A percentile compares a stretch with the other conserved stretches of the same genome.
Conservation (phyloP, 768 basidiomycete species). For the Kwoniella mangroviensis region DNA sequence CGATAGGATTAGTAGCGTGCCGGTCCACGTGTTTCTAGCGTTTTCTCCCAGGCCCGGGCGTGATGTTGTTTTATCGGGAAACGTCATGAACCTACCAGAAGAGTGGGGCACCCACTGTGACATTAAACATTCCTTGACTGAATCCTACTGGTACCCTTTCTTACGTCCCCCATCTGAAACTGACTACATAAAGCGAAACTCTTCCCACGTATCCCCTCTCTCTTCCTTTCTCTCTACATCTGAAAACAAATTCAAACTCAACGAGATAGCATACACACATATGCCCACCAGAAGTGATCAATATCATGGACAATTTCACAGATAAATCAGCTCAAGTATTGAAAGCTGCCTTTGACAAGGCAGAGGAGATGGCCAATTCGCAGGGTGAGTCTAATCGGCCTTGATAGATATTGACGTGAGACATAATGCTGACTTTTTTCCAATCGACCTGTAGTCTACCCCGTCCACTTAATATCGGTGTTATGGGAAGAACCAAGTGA, state of each 20-base stretch:
- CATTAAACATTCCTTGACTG: not conserved
- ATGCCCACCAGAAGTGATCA: constrained; percentile 53
- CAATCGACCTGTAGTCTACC: constrained; percentile 65
- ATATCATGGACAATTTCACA: constrained; percentile 74
- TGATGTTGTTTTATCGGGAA: not conserved
- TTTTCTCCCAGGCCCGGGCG: constrained; percentile 12
- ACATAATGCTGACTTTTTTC: constrained; percentile 17
- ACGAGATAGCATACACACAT: not conserved
- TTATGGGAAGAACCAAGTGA: constrained; percentile 70
- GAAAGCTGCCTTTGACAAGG: constrained; percentile 73
- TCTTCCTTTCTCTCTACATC: not conserved
- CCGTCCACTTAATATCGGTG: constrained; percentile 79
- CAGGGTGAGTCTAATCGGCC: constrained; percentile 65
- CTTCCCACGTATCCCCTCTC: not conserved
- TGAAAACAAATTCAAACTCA: not conserved
- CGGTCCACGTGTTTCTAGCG: constrained; percentile 20
- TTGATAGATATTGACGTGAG: not conserved
- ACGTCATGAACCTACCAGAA: constrained; percentile 7
- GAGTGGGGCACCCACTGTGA: constrained; percentile 6
- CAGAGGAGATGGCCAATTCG: constrained; percentile 80
- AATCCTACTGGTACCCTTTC: not conserved
- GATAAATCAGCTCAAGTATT: constrained; percentile 78
- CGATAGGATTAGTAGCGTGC: not conserved
- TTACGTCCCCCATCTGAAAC: not conserved
- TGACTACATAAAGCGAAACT: not conserved